These are phyloP conservation scores for Trichomonas gallinae DNA, from an alignment of 208 protist genomes.

Conservation along the genomic window DNA sequence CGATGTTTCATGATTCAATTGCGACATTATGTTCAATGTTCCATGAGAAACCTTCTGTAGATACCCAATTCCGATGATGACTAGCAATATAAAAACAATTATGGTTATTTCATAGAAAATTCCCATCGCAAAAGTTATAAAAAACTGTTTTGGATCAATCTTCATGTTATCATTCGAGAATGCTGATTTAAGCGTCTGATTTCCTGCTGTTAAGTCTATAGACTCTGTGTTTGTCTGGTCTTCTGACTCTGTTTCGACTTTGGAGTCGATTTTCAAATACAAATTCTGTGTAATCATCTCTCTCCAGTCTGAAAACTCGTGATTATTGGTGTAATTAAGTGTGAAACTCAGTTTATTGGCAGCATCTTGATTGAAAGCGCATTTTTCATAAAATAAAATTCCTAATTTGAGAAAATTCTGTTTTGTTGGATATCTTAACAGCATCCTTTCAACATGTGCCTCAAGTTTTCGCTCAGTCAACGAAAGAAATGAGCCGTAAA, in stretches of 20 bases:
- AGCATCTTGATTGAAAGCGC: background rate
- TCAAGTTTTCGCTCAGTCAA: background rate
- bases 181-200: background rate
- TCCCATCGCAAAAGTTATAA: background rate
- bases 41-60: no score
- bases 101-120: no score
- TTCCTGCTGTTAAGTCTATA: background rate
- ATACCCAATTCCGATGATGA: no score
- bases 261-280: background rate
- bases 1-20: no score
- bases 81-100: no score
- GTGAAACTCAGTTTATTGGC: background rate
- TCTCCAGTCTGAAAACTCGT: background rate
- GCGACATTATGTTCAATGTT: no score
- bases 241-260: no score
- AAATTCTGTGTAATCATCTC: background rate
- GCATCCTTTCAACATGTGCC: background rate
- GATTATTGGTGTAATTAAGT: background rate
- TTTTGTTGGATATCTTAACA: background rate
- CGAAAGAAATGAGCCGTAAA: background rate
- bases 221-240: no score
- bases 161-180: background rate
- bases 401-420: background rate
- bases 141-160: background rate
- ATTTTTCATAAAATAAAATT: background rate